phyloP scores from a whole-genome alignment of 2,329 filamentous ascomycete species.

The Cladosporium phlei region DNA sequence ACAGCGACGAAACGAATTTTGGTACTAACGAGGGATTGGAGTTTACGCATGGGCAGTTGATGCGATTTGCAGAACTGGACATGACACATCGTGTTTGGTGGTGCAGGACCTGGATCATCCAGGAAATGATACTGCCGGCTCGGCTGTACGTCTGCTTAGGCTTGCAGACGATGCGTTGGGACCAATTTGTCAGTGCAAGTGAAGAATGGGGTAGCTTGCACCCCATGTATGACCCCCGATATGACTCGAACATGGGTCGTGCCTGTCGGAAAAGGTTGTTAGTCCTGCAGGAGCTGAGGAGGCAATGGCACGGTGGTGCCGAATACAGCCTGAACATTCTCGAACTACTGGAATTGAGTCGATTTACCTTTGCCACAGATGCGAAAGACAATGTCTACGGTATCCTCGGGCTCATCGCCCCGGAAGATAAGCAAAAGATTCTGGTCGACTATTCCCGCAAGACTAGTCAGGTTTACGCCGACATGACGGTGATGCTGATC shows the following conservation, averaged over 20 bases:
- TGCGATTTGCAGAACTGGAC: not conserved
- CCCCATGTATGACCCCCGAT: not conserved
- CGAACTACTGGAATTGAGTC: not conserved
- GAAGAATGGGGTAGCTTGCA: not conserved
- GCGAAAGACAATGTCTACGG: not conserved
- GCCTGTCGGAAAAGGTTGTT: no score
- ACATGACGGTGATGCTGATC: not conserved
- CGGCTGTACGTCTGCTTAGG: not conserved
- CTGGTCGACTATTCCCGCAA: not conserved
- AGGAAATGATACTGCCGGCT: not conserved
- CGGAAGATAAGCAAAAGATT: not conserved
- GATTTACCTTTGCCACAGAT: not conserved
- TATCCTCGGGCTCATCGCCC: not conserved
- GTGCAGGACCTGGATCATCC: conserved; percentile 1
- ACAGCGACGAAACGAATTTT: no score
- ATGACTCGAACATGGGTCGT: no score
- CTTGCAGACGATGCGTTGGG: not conserved
- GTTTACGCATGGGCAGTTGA: not conserved
- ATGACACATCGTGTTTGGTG: not conserved
- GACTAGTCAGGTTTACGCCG: not conserved
- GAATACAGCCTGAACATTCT: not conserved
- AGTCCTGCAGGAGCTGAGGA: not conserved
- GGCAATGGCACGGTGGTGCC: not conserved
- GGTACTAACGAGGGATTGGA: not conserved
- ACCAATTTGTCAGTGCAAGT: not conserved